phyloP scores from a whole-genome alignment of 805 yeast genomes.

The Wickerhamiella occidentalis region DNA sequence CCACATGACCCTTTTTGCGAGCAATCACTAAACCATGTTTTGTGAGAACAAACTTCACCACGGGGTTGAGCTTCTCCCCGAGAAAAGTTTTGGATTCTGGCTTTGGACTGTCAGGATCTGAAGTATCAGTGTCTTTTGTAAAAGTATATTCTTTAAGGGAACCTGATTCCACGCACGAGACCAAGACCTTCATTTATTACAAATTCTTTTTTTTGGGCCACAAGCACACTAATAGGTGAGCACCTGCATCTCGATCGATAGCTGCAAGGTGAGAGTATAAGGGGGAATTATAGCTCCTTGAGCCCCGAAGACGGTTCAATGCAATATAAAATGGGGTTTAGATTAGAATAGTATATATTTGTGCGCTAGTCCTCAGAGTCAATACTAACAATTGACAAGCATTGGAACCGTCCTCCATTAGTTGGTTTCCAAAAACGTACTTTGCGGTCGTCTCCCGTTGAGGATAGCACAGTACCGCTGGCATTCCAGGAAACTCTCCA shows the following conservation, averaged over 20 bases:
- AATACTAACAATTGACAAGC: conserved; percentile 70
- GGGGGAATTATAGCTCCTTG: too few relatives aligned
- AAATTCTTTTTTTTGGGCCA: background rate
- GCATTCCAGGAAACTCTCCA: conserved; percentile 95
- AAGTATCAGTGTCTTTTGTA: conserved; percentile 64
- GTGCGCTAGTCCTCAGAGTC: background rate
- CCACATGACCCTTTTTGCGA: conserved; percentile 22
- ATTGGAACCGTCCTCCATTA: conserved; percentile 74
- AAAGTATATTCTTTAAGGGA: conserved; percentile 47
- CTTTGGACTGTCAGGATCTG: conserved; percentile 50
- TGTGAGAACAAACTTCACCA: conserved; percentile 13
- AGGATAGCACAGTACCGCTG: conserved; percentile 83
- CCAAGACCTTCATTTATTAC: conserved; percentile 37
- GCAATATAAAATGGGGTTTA: too few relatives aligned
- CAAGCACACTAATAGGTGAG: too few relatives aligned
- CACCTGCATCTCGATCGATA: too few relatives aligned
- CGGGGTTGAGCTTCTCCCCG: conserved; percentile 27
- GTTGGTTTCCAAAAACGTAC: conserved; percentile 86
- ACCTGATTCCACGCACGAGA: conserved; percentile 42
- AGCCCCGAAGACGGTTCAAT: too few relatives aligned
- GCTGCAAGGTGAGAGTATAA: too few relatives aligned
- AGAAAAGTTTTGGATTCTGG: conserved; percentile 42
- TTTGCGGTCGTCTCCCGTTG: conserved; percentile 93
- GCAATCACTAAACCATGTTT: conserved; percentile 18
- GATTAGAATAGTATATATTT: too few relatives aligned